Conservation (phyloP, 2,329 filamentous ascomycete species). For the Paramyrothecium roridum region DNA sequence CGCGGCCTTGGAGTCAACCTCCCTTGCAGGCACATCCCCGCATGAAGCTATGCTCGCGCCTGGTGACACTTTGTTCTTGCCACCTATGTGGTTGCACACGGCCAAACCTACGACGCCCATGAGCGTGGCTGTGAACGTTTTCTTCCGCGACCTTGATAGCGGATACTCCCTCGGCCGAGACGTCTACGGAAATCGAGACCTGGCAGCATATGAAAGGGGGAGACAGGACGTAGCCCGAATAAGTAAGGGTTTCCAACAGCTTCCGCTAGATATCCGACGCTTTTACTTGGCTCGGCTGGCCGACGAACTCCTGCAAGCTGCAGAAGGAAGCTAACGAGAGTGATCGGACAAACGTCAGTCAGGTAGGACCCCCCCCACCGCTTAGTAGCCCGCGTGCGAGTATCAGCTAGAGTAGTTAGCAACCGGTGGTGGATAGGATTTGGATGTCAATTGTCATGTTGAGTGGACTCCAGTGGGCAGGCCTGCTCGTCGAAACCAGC, state of each 20-base stretch:
- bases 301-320: slow-evolving; percentile 52
- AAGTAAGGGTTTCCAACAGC: slow-evolving; percentile 55
- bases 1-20: slow-evolving; percentile 35
- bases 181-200: slow-evolving; percentile 83
- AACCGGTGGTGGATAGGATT: neutral
- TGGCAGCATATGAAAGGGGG: slow-evolving; percentile 81
- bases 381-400: neutral
- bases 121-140: slow-evolving; percentile 84
- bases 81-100: slow-evolving; percentile 81
- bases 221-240: slow-evolving; percentile 70
- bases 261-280: slow-evolving; percentile 63
- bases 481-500: too few species aligned
- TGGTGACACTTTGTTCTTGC: slow-evolving; percentile 78
- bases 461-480: too few species aligned
- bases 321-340: slow-evolving; percentile 10
- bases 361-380: neutral
- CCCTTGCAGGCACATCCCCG: slow-evolving; percentile 53
- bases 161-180: slow-evolving; percentile 74
- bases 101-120: slow-evolving; percentile 54
- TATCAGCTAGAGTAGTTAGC: neutral
- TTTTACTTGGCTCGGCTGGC: slow-evolving; percentile 76
- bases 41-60: slow-evolving; percentile 63
- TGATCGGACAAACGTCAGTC: neutral
- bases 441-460: too few species aligned
- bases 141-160: slow-evolving; percentile 69